Evolutionary conservation across 768 basidiomycete genomes (phyloP).

Genomic region (Termitomyces sp.): DNA sequence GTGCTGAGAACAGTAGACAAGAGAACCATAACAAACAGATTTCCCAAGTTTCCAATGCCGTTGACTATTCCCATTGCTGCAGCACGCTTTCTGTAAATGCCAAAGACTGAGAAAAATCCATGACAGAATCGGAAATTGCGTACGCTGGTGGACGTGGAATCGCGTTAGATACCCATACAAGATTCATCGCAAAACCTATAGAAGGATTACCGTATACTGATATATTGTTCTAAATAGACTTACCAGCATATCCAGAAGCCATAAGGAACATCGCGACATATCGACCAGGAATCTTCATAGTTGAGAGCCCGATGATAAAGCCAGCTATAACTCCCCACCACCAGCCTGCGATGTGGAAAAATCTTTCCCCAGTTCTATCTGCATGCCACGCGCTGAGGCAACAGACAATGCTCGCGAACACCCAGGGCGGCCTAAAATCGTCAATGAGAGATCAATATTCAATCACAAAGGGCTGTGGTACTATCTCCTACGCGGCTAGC

Average conservation of each 20-base stretch:
- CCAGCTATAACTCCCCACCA: slow-evolving; percentile 60
- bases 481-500: slow-evolving; percentile 47
- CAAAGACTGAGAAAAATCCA: not conserved
- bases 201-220: not conserved
- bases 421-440: slow-evolving; percentile 53
- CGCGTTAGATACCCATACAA: slow-evolving; percentile 62
- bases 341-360: slow-evolving; percentile 52
- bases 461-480: too few relatives aligned
- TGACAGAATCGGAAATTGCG: not conserved
- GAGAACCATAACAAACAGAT: slow-evolving; percentile 35
- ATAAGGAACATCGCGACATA: slow-evolving; percentile 67
- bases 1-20: not conserved
- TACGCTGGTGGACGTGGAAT: slow-evolving; percentile 61
- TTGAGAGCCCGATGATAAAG: slow-evolving; percentile 56
- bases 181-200: slow-evolving; percentile 38
- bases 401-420: slow-evolving; percentile 46
- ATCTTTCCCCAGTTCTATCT: slow-evolving; percentile 60
- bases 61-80: slow-evolving; percentile 63
- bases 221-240: not conserved
- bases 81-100: slow-evolving; percentile 36
- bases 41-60: slow-evolving; percentile 51
- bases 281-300: slow-evolving; percentile 44
- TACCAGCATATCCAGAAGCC: slow-evolving; percentile 46
- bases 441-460: too few relatives aligned
- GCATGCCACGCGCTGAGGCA: slow-evolving; percentile 53